Percentiles rank a stretch among this genome's conserved stretches.
Conservation (phyloP, 2,329 filamentous ascomycete species). For the Xylariaceae sp. region DNA sequence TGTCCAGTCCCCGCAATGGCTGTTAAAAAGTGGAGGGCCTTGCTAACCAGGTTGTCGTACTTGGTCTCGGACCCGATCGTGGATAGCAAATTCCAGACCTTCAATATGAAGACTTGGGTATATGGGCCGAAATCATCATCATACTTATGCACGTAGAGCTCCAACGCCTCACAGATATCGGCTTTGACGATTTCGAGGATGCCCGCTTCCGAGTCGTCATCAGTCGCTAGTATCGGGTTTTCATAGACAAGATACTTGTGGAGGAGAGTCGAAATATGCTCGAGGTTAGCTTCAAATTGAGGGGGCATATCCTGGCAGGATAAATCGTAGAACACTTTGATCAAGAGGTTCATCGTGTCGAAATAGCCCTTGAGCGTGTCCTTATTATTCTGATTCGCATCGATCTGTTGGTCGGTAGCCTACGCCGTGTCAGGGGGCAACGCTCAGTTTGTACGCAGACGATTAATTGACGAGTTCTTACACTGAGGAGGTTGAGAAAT, state of each 20-base stretch:
- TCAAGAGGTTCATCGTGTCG: slow-evolving; percentile 77
- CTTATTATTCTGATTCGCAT: slow-evolving; percentile 71
- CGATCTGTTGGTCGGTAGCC: slow-evolving; percentile 67
- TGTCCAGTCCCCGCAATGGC: slow-evolving; percentile 74
- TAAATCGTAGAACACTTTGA: slow-evolving; percentile 92
- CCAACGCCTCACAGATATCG: slow-evolving; percentile 85
- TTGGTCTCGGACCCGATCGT: slow-evolving; percentile 82
- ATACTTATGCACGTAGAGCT: slow-evolving; percentile 90
- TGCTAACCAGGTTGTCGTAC: slow-evolving; percentile 91
- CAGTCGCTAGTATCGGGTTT: slow-evolving; percentile 75
- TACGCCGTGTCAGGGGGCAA: slow-evolving; percentile 32
- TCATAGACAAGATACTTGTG: slow-evolving; percentile 92
- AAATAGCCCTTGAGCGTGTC: slow-evolving; percentile 72
- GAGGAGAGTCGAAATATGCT: slow-evolving; percentile 69
- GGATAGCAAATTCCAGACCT: slow-evolving; percentile 87
- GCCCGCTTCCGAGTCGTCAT: slow-evolving; percentile 86
- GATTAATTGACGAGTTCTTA: slow-evolving; percentile 37
- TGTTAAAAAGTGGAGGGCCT: slow-evolving; percentile 89
- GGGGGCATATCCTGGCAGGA: slow-evolving; percentile 96
- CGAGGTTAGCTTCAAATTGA: slow-evolving; percentile 85
- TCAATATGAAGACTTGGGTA: slow-evolving; percentile 79
- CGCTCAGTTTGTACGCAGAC: not conserved
- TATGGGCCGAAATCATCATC: slow-evolving; percentile 86
- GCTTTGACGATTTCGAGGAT: slow-evolving; percentile 83
- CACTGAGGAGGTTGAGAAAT: slow-evolving; percentile 74